Conservation (phyloP, 352 stramenopile species). For the Pythium periplocum region DNA sequence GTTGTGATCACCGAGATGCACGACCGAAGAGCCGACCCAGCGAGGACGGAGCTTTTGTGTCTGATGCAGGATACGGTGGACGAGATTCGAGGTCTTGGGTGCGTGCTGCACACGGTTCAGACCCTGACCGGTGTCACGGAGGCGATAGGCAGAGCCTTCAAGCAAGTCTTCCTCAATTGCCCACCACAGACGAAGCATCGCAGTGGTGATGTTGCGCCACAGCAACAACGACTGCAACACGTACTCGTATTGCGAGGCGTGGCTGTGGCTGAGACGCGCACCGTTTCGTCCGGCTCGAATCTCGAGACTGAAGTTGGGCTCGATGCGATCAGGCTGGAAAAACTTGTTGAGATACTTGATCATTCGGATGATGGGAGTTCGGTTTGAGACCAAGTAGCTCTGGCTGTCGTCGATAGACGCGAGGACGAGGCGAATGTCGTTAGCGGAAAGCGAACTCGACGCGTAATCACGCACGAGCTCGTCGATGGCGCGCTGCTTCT, state of each 20-base stretch:
- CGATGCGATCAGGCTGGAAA: constrained; percentile 41
- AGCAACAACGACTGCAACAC: constrained; percentile 58
- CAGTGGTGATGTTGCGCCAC: constrained; percentile 58
- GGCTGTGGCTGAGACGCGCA: constrained; percentile 49
- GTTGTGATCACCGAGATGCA: constrained; percentile 93
- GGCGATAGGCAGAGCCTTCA: constrained; percentile 40
- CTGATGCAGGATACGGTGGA: constrained; percentile 43
- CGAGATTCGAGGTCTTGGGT: constrained; percentile 44
- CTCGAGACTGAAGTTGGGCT: constrained; percentile 41
- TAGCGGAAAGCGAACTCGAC: constrained; percentile 33
- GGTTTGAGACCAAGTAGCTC: constrained; percentile 54
- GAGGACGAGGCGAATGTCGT: constrained; percentile 48
- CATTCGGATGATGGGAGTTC: constrained; percentile 57
- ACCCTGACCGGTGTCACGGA: constrained; percentile 59
- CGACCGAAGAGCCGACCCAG: constrained; percentile 88
- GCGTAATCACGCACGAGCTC: constrained; percentile 39
- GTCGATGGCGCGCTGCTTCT: constrained; percentile 21
- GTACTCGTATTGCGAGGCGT: constrained; percentile 58
- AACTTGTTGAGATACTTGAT: constrained; percentile 53
- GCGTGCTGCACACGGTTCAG: constrained; percentile 66
- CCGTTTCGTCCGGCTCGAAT: constrained; percentile 58
- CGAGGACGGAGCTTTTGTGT: constrained; percentile 37
- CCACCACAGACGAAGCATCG: constrained; percentile 63
- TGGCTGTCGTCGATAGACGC: constrained; percentile 53
- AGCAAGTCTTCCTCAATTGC: constrained; percentile 58